Base-by-base conservation (phyloP, 2,329 filamentous ascomycete species). In the Ambrosiella cleistominuta region DNA sequence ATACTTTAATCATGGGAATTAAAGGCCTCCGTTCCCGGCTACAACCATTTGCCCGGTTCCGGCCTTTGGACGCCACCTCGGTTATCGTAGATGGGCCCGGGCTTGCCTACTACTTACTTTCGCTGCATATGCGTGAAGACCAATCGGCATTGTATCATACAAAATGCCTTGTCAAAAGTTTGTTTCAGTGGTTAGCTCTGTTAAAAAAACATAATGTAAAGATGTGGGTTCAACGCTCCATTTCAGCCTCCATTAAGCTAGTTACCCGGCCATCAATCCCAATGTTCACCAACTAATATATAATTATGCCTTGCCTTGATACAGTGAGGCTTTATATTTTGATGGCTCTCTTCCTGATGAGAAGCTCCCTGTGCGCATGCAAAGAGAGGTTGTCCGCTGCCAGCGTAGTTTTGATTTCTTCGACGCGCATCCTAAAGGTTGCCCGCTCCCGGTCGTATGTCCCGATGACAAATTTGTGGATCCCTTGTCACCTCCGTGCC, bases 11-110 rank as follows among this genome's bases (percentile, higher is more conserved):
- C 17, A 75, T 86, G 82, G 82, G 82, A 0, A 80, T 86, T 51
- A 76, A 74, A 45, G 74, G 75, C 62, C 70, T 86, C 4, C 74
- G 73, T 51, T 68, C 71, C 12, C 73, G 75, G 55, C 67, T 85
- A 49, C 70, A 74, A 61, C 75, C 75, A 0, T 81, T 77, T 66
- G 75, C 76, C 1, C 67, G 70, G 36, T 64, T 68, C 15, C 67
- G 66, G 7, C 63, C 66, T 9, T 68, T 85, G 1, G 63, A 67
- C 44, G 67, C 69, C 35, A 66, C 72, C 44, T 64, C 64, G 5
- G 69, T 77, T 17, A 74, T 80, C 50, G 80, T 95, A 58, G 89
- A 95, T 66, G 89, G 88, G 0, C 88, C 89, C 3, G 83, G 81
- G 1, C 71, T 95, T 35, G 86, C 88, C 1, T 85, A 91, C 66